Evolutionary conservation across 495 filamentous ascomycete genomes (phyloP).

Genomic region (Pseudoneurospora amorphoporcata): DNA sequence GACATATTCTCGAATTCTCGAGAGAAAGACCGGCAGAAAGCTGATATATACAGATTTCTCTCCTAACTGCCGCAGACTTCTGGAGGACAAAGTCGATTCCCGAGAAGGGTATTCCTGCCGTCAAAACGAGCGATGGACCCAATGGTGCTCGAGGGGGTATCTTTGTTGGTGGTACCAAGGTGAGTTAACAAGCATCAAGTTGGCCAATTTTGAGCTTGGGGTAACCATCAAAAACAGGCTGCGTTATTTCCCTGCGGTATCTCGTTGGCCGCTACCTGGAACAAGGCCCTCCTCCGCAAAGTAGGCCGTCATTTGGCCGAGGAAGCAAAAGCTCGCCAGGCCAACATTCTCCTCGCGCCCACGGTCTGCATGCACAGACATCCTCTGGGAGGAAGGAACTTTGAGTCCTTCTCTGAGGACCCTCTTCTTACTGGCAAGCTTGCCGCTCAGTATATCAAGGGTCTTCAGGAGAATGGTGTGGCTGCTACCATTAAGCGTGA

Average conservation of each 20-base stretch:
- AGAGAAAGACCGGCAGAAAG: background rate
- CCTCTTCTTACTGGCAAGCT: constrained; percentile 67
- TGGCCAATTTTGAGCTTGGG: constrained; percentile 25
- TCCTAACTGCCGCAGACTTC: constrained; percentile 60
- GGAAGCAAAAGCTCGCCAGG: constrained; percentile 62
- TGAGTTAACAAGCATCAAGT: constrained; percentile 21
- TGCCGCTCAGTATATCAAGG: constrained; percentile 61
- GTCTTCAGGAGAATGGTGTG: constrained; percentile 64
- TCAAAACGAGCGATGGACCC: constrained; percentile 69
- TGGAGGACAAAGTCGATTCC: constrained; percentile 66
- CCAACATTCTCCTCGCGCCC: constrained; percentile 65
- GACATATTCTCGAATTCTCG: background rate
- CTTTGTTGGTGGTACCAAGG: constrained; percentile 53
- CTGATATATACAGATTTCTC: constrained; percentile 40
- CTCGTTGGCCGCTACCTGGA: constrained; percentile 71
- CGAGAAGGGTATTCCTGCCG: constrained; percentile 56
- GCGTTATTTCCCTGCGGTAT: constrained; percentile 67
- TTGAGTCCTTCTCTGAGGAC: constrained; percentile 82
- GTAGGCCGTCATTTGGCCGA: constrained; percentile 64
- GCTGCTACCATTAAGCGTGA: constrained; percentile 69
- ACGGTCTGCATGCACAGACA: constrained; percentile 78
- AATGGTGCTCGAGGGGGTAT: constrained; percentile 69
- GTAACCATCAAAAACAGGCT: constrained; percentile 39
- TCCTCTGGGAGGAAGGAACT: constrained; percentile 73
- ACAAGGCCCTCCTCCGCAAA: constrained; percentile 53